These are phyloP conservation scores for Lactarius deliciosus DNA, from an alignment of 768 basidiomycete genomes.

Conservation along the genomic window DNA sequence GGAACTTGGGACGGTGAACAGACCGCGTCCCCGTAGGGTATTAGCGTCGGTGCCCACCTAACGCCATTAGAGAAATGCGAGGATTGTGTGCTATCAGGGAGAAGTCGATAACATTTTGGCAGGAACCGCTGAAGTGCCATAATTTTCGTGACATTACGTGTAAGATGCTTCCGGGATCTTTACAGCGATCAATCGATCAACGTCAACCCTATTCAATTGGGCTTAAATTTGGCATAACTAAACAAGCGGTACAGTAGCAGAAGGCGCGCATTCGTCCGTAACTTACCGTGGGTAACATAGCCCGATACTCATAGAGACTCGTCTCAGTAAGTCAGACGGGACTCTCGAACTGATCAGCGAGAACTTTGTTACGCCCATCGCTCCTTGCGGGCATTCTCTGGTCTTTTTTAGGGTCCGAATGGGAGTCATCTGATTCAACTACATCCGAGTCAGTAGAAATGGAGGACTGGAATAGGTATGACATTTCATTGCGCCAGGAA, in stretches of 20 bases:
- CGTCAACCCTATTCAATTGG: neutral
- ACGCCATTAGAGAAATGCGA: neutral
- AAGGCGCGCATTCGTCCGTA: neutral
- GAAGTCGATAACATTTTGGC: neutral
- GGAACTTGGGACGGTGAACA: no score
- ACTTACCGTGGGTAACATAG: neutral
- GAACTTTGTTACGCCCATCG: no score
- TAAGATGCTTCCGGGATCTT: neutral
- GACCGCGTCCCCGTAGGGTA: neutral
- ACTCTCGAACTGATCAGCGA: no score
- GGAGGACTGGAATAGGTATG: neutral
- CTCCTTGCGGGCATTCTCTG: neutral
- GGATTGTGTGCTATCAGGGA: neutral
- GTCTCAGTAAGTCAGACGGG: neutral
- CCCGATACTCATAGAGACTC: neutral
- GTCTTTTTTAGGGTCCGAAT: neutral
- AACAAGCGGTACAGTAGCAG: neutral
- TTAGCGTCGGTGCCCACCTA: neutral
- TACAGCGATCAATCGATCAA: neutral
- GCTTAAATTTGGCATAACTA: neutral
- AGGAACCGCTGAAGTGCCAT: neutral
- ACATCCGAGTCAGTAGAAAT: neutral
- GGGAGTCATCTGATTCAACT: neutral
- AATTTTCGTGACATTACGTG: neutral
- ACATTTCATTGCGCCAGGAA: neutral